Conservation (phyloP, 441 rosid species). For the Isatis lusitanica region DNA sequence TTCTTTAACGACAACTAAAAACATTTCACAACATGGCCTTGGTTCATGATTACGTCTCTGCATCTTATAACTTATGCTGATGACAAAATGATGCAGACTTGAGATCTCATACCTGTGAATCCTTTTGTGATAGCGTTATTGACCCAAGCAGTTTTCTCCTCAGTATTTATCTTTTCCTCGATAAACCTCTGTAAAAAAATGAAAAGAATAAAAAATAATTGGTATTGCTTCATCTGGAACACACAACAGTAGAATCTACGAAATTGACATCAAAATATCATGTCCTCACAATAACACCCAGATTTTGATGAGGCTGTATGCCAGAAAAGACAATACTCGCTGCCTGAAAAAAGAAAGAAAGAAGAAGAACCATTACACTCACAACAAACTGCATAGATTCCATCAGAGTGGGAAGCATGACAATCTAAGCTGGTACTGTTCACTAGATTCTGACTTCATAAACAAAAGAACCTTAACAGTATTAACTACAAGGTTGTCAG, state of each 20-base stretch:
- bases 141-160: conserved; percentile 56
- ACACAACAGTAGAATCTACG: background rate
- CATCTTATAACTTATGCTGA: background rate
- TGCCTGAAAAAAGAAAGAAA: conserved; percentile 40
- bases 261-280: background rate
- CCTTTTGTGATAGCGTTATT: conserved; percentile 60
- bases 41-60: background rate
- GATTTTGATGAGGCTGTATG: conserved; percentile 81
- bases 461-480: background rate
- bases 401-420: too few species aligned
- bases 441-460: background rate
- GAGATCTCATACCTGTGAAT: conserved; percentile 52
- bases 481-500: background rate
- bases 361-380: background rate
- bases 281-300: conserved; percentile 36
- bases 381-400: too few species aligned
- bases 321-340: conserved; percentile 68
- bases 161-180: conserved; percentile 50
- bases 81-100: background rate
- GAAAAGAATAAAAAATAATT: background rate
- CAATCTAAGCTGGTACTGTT: background rate
- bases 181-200: conserved; percentile 46
- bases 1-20: background rate
- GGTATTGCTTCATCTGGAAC: background rate
- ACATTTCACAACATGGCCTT: background rate